phyloP scores from a whole-genome alignment of 129 eudicot species.

The Flaveria sonorensis region DNA sequence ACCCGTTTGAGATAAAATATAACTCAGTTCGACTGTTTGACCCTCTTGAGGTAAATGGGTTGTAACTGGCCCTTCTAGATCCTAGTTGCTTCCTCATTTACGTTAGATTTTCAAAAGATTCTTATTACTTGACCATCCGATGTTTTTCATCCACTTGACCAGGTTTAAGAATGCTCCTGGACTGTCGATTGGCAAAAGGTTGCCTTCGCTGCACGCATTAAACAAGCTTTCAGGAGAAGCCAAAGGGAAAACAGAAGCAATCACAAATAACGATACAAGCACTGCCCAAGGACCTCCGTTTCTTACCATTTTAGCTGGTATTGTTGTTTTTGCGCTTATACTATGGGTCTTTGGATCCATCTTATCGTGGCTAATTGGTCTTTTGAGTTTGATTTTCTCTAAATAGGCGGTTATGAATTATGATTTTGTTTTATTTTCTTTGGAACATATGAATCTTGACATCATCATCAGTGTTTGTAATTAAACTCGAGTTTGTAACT shows the following conservation, averaged over 20 bases:
- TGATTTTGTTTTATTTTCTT: constrained; percentile 15
- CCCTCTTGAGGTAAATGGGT: not conserved
- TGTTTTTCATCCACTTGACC: constrained; percentile 9
- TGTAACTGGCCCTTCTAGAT: not conserved
- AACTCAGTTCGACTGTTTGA: not conserved
- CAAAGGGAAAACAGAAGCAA: constrained; percentile 24
- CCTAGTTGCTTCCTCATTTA: not conserved
- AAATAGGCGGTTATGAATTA: constrained; percentile 41
- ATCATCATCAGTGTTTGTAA: constrained; percentile 9
- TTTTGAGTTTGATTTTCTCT: constrained; percentile 45
- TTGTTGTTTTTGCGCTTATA: constrained; percentile 39
- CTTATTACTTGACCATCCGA: constrained; percentile 6
- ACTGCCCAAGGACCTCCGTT: constrained; percentile 63
- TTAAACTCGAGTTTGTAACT: constrained; percentile 26
- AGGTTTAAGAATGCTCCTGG: constrained; percentile 47
- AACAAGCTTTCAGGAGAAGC: constrained; percentile 47
- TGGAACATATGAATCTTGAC: not conserved
- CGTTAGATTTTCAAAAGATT: not conserved
- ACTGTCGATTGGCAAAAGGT: constrained; percentile 31
- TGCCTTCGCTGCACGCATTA: constrained; percentile 35
- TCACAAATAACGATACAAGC: constrained; percentile 28
- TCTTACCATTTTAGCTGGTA: constrained; percentile 78
- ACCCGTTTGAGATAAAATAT: not conserved
- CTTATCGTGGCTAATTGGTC: constrained; percentile 63
- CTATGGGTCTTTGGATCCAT: constrained; percentile 64